Base-by-base conservation (phyloP, 1,284 basidiomycete species). In the Ganoderma sinense region DNA sequence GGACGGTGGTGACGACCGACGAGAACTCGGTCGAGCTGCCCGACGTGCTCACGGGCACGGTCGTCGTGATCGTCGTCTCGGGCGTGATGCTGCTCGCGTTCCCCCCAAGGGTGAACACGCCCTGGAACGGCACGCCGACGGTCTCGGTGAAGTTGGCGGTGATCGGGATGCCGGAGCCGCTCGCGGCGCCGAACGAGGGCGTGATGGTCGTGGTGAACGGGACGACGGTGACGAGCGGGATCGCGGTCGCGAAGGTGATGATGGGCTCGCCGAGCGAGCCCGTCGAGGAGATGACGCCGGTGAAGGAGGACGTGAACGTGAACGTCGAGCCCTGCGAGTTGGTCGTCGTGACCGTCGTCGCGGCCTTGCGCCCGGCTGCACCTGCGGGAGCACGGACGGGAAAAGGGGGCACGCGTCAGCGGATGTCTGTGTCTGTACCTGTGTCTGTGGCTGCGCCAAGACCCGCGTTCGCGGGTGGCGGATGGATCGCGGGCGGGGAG, bases 121-220 rank as follows among this genome's bases (percentile, higher is more conserved):
- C 53, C 53, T 31, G 53, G 53, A 56, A 31, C 29, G 53, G 53
- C 29, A 56, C 29, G 29, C 31, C 29, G 29, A 56, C 26, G 29
- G 31, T 33, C 29, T 29, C 31, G 53, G 53, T 56, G 53, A 56
- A 31, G 53, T 56, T 56, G 5, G 53, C 53, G 53, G 53, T 18
- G 53, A 56, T 16, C 18, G 53, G 53, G 14, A 56, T 18, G 29
- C 29, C 53, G 14, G 53, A 31, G 23, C 53, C 53, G 53, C 53
- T 56, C 29, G 53, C 53, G 53, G 53, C 14, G 14, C 53, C 53
- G 31, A 20, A 29, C 16, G 53, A 31, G 2, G 53, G 53, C 53
- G 53, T 56, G 16, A 56, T 16, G 14, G 53, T 56, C 53, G 53
- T 56, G 29, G 53, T 56, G 53, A 56, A 56, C 29, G 53, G 53